Base-by-base conservation (phyloP, 805 yeast genomes). In the Metschnikowia sp. region DNA sequence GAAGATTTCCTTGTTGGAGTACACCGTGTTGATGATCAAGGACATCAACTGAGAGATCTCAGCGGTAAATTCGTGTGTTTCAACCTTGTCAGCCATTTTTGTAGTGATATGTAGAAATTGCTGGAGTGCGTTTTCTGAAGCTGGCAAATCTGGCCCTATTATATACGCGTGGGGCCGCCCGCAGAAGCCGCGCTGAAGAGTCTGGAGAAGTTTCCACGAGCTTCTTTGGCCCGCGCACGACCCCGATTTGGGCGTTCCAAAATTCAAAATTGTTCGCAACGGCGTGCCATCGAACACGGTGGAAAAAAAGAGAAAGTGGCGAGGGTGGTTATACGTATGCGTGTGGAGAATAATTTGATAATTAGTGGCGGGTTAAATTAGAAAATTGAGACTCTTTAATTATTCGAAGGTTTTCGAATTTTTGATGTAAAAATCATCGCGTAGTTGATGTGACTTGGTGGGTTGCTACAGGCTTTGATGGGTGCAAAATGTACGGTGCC, bases 31-130 rank as follows among this genome's bases (percentile, higher is more conserved):
- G 79, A 94, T 94, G 90, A 94, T 89, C 82, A 94, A 84, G 75
- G 97, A 89, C 98, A 94, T 86, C 84, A 94, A 82, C 96, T 94
- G 99, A 86, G 98, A 89, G 76, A 94, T 94, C 90, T 94, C 99
- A 83, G 99, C 99, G 76, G 95, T 97, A 77, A 94, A 94, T 81
- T 92, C 98, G 71, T 82, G 88, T 50, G 95, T 85, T 80, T 87
- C 95, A 67, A 82, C 70, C 62, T 73, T 72, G 44, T 77, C 72
- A 59, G 82, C 68, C 84, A 79, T 80, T 39, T 51, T 50, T 39
- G 42, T 41, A 18, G 32, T 32, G 30, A 22, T n/a, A 15, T 15
- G 29, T 18, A 13, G 33, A 10, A 36, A 11, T 19, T 37, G 31
- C n/a, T 12, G 10, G 9, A 8, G 13, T 2, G 15, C 22, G 22